These are phyloP conservation scores for Puccinellia tenuiflora DNA, from an alignment of 176 grass and related monocot species.

Conservation along the genomic window DNA sequence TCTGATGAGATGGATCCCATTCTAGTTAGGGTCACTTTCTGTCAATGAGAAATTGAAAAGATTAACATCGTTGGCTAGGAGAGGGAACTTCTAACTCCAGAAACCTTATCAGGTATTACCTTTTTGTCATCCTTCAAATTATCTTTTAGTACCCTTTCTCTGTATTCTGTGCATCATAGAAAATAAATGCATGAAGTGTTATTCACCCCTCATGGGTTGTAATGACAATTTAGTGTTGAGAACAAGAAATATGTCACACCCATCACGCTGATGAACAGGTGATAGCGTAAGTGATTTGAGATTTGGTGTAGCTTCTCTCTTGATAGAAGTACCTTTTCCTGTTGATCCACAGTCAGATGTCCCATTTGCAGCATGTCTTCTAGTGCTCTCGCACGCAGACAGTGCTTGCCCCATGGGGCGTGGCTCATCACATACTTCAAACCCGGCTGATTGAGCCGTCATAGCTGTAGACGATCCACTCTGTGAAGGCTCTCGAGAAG, in stretches of 20 bases:
- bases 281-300: neutral
- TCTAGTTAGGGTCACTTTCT: slow-evolving; percentile 44
- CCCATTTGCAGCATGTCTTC: slow-evolving; percentile 37
- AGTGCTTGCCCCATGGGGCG: slow-evolving; percentile 34
- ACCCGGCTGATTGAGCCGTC: slow-evolving; percentile 41
- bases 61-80: neutral
- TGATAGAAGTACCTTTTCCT: slow-evolving; percentile 34
- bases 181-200: slow-evolving; percentile 22
- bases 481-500: slow-evolving; percentile 58
- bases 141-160: slow-evolving; percentile 42
- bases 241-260: neutral
- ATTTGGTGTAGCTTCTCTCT: neutral
- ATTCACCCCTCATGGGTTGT: slow-evolving; percentile 9
- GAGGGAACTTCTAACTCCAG: neutral
- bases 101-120: slow-evolving; percentile 21
- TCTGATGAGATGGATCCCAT: slow-evolving; percentile 60
- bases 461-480: slow-evolving; percentile 58
- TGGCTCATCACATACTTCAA: slow-evolving; percentile 54
- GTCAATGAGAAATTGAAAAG: slow-evolving; percentile 20
- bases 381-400: slow-evolving; percentile 50
- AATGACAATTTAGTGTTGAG: neutral
- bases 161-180: slow-evolving; percentile 35
- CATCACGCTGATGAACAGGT: neutral
- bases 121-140: slow-evolving; percentile 49
- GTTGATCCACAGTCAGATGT: slow-evolving; percentile 44